Evolutionary conservation across 164 flowering plant genomes (phyloP).

Genomic region (Buxus sempervirens): DNA sequence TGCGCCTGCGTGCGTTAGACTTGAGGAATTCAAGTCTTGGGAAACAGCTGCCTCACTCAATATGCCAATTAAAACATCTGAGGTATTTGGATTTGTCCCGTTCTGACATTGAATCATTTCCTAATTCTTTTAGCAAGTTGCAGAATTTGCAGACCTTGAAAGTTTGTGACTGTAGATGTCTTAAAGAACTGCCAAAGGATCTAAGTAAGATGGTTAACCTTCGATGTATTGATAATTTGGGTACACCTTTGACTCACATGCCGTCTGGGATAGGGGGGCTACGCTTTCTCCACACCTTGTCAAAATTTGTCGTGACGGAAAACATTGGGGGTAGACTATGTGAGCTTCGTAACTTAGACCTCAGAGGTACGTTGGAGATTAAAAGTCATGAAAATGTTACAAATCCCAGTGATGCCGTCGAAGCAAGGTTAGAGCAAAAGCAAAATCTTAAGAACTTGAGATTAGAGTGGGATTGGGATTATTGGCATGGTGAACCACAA

Average conservation of each 20-base stretch:
- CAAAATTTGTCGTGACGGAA: not conserved
- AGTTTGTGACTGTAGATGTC: not conserved
- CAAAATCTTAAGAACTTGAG: not conserved
- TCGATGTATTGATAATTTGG: not conserved
- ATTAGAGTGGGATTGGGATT: not conserved
- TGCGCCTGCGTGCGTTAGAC: constrained; percentile 5
- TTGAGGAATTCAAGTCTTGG: not conserved
- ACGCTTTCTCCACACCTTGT: constrained; percentile 4
- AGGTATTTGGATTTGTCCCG: constrained; percentile 11
- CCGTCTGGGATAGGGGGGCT: constrained; percentile 5
- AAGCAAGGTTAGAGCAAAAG: constrained; percentile 1
- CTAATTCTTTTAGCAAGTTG: constrained; percentile 8
- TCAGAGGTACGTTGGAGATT: constrained; percentile 5
- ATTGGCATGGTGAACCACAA: not conserved
- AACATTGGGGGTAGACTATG: not conserved
- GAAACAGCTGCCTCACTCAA: constrained; percentile 1
- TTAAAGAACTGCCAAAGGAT: constrained; percentile 9
- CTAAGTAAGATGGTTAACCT: constrained; percentile 7
- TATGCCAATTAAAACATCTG: constrained; percentile 8
- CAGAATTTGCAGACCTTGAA: constrained; percentile 12
- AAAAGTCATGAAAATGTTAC: constrained; percentile 7
- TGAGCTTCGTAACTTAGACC: not conserved
- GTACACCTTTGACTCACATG: not conserved
- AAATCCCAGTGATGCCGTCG: not conserved
- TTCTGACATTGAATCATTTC: not conserved